Conservation (phyloP, 2,329 filamentous ascomycete species). For the Erysiphe pulchra region DNA sequence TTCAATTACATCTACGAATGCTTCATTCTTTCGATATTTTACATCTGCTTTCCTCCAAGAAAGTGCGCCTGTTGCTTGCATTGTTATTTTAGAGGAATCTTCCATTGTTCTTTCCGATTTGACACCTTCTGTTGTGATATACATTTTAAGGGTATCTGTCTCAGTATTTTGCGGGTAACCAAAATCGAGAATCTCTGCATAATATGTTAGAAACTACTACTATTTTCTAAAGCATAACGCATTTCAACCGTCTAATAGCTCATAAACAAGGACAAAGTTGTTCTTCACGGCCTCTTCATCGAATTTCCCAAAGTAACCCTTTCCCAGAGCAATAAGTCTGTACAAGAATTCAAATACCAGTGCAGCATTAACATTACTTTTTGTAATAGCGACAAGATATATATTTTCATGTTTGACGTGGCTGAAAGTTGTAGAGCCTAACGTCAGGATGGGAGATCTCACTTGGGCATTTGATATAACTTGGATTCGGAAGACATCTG, state of each 20-base stretch:
- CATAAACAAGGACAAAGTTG: constrained; percentile 97
- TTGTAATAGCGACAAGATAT: constrained; percentile 89
- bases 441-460: constrained; percentile 84
- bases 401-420: constrained; percentile 99
- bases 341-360: constrained; percentile 97
- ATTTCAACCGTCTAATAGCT: constrained; percentile 61
- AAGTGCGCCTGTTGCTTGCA: constrained; percentile 91
- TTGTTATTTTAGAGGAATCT: constrained; percentile 93
- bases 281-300: constrained; percentile 99
- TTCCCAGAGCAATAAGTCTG: constrained; percentile 66
- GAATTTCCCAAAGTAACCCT: constrained; percentile 95
- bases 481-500: constrained; percentile 98
- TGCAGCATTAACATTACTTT: constrained; percentile 96
- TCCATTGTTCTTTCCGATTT: constrained; percentile 70
- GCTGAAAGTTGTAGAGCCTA: constrained; percentile 94
- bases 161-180: constrained; percentile 98
- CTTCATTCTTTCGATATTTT: constrained; percentile 98
- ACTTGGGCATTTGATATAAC: constrained; percentile 97
- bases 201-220: not conserved
- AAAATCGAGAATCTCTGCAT: constrained; percentile 83
- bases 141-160: constrained; percentile 97
- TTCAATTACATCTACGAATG: constrained; percentile 97
- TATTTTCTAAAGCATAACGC: not conserved
- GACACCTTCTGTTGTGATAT: constrained; percentile 97
- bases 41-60: constrained; percentile 96